Percentiles rank a stretch among this genome's conserved stretches.
These are phyloP conservation scores for Xylaria bambusicola DNA, from an alignment of 495 filamentous ascomycete genomes.

Conservation along the genomic window DNA sequence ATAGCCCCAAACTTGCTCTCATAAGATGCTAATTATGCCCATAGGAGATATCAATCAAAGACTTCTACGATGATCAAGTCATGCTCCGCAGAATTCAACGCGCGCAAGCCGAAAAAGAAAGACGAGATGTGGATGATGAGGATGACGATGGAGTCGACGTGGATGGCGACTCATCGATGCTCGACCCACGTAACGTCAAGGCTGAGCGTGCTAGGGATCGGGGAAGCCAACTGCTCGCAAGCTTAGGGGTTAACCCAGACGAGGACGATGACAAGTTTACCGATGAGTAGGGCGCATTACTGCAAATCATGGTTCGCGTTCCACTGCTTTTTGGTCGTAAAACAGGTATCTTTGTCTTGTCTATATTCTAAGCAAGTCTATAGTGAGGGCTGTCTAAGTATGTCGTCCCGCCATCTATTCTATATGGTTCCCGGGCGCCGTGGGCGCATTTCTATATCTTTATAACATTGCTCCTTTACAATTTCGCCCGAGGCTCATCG, in stretches of 20 bases:
- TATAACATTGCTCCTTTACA: slow-evolving; percentile 5
- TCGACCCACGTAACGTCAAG: slow-evolving; percentile 9
- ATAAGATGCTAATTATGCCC: slow-evolving; percentile 11
- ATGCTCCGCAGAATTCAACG: slow-evolving; percentile 46
- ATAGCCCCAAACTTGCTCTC: not conserved
- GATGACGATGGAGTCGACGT: slow-evolving; percentile 27
- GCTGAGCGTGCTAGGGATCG: slow-evolving; percentile 13
- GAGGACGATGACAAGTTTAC: not conserved
- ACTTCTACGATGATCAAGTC: slow-evolving; percentile 46
- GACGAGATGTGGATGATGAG: slow-evolving; percentile 23
- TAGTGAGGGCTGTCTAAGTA: slow-evolving; percentile 27
- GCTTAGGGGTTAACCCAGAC: slow-evolving; percentile 11
- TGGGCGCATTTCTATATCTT: not conserved
- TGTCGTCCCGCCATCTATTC: not conserved
- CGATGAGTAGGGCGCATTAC: not conserved
- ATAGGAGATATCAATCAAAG: slow-evolving; percentile 37
- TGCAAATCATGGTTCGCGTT: not conserved
- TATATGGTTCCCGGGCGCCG: not conserved
- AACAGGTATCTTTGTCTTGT: not conserved
- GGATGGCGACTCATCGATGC: slow-evolving; percentile 30
- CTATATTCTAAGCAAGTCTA: slow-evolving; percentile 17
- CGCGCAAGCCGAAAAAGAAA: slow-evolving; percentile 31
- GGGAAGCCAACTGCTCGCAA: slow-evolving; percentile 13
- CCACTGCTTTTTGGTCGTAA: not conserved
- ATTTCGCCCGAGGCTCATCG: slow-evolving; percentile 41